phyloP scores from a whole-genome alignment of 2,329 filamentous ascomycete species.

The Diaporthe velutina region DNA sequence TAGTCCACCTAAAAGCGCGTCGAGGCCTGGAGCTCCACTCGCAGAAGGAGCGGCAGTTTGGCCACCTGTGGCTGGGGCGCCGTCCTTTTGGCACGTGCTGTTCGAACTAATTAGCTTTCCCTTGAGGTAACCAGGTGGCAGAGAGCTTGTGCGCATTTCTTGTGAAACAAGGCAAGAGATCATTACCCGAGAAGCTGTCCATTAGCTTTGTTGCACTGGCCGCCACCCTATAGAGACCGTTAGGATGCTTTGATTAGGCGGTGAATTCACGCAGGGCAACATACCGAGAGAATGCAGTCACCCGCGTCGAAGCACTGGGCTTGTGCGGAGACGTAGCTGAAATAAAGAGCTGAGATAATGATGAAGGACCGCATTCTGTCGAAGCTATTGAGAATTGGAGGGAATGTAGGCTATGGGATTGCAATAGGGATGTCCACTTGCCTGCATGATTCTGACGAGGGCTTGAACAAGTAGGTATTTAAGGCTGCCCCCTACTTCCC shows the following conservation, averaged over 20 bases:
- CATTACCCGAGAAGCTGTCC: conserved; percentile 16
- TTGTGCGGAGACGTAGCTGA: conserved; percentile 2
- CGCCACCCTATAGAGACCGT: background rate
- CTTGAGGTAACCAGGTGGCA: background rate
- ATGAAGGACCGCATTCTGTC: background rate
- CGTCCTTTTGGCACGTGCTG: background rate
- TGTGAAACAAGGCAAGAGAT: background rate
- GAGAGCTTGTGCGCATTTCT: background rate
- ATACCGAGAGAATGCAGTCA: background rate
- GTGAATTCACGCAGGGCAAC: background rate
- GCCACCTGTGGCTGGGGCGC: background rate
- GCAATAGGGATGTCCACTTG: background rate
- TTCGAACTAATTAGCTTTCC: background rate
- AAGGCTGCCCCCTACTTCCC: background rate
- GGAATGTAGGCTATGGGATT: background rate
- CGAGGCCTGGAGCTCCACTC: background rate
- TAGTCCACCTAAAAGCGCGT: background rate
- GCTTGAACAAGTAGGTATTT: background rate
- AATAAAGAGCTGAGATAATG: background rate
- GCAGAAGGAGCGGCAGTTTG: background rate
- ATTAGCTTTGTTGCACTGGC: background rate
- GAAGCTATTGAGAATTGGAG: background rate
- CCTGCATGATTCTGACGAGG: background rate
- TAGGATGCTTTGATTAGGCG: background rate
- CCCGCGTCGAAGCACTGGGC: conserved; percentile 9